Evolutionary conservation across 257 asterid species (phyloP), one percentile per base, ranked within the genome.

Genomic region (Nicotiana noctiflora): DNA sequence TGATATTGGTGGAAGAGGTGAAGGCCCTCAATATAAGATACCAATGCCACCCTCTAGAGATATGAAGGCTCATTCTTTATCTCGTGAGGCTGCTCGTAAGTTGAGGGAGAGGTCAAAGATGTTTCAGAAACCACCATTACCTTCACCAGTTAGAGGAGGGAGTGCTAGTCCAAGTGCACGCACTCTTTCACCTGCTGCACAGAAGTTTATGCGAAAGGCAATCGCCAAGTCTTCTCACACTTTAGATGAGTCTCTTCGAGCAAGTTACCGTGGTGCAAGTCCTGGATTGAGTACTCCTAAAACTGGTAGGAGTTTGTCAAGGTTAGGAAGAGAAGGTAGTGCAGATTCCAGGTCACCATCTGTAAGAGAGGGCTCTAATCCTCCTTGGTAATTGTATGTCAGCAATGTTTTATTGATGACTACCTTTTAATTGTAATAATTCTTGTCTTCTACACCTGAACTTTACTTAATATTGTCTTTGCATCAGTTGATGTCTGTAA

Each of bases 71-170:
- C 97, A 93, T 83, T 90, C 96, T 63, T 85, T 93, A 88, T 95
- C 99, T 10, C 89, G 99, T 86, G 97, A 91, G 27, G 99, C 98
- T 83, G 95, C 99, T 6, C 93, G 89, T 83, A 95, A 89, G 86
- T 66, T 91, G 65, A 87, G 97, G 85, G 95, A 90, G 93, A 95
- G 97, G 87, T 88, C 99, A 8, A 92, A 88, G 88, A 86, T 89
- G 98, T 95, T 89, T 86, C 93, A 90, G 91, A 95, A 92, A 82
- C 99, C 99, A 6, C 99, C 98, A 9, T 84, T 95, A 86, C 98
- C 81, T 79, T 92, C 99, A 3, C 96, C 99, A 1, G 88, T 87
- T 82, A 90, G 97, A 86, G 97, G 98, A 68, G 99, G 94, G 72
- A 93, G 98, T 77, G 97, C 94, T 11, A 93, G 97, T 83, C 99